Conservation (phyloP, 73 alveolate genomes). For the Breviolum minutum region DNA sequence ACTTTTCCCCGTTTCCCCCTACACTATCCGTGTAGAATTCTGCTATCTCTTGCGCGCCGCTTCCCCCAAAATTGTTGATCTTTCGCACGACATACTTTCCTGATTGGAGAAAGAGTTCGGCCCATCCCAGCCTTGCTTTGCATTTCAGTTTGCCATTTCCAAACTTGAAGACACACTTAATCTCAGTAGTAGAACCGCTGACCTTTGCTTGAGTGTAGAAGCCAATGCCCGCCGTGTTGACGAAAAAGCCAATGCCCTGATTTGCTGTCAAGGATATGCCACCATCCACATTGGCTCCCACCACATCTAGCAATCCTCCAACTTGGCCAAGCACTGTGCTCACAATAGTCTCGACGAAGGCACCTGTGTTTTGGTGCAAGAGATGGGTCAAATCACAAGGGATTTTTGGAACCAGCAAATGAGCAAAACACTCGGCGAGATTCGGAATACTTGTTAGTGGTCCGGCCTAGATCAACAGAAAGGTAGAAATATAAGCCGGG, state of each 20-base stretch:
- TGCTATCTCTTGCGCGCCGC: constrained; percentile 72
- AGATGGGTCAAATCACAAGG: background rate
- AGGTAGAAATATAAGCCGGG: constrained; percentile 64
- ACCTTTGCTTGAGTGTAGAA: constrained; percentile 26
- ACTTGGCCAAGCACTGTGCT: constrained; percentile 10
- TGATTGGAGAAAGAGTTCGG: constrained; percentile 47
- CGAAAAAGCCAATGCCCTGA: constrained; percentile 71
- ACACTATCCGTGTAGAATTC: constrained; percentile 17
- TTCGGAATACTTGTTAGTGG: background rate
- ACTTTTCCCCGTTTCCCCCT: constrained; percentile 46
- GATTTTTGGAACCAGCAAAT: background rate
- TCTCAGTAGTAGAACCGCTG: constrained; percentile 2
- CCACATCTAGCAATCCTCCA: constrained; percentile 82
- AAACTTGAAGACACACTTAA: constrained; percentile 71
- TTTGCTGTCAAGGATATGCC: constrained; percentile 56
- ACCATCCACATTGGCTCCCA: constrained; percentile 26
- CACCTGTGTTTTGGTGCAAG: background rate
- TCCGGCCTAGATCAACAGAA: constrained; percentile 40
- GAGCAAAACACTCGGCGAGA: background rate
- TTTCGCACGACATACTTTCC: constrained; percentile 42
- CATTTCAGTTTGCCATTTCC: constrained; percentile 31
- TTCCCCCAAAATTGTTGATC: constrained; percentile 74
- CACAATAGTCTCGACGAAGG: constrained; percentile 54
- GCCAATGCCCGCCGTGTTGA: constrained; percentile 72
- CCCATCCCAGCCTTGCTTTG: constrained; percentile 70